A percentile compares a stretch with the other conserved stretches of the same genome.
Evolutionary conservation across 371 early-diverging fungal species (phyloP).

Genomic region (Circinella umbellata): DNA sequence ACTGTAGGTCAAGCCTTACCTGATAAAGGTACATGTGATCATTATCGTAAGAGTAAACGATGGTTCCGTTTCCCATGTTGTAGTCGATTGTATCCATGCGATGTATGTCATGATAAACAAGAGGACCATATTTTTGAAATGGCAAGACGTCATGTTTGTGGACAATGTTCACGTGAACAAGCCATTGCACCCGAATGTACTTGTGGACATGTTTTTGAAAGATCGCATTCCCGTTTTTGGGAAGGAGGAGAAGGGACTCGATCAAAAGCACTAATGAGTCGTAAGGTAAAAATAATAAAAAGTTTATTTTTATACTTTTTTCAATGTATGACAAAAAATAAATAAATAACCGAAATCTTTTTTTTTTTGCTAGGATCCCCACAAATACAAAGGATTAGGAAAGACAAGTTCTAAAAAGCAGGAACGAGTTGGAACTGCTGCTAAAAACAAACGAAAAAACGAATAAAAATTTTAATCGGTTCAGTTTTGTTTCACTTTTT

Average conservation of each 20-base stretch:
- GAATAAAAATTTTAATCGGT: constrained; percentile 4
- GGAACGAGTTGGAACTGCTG: constrained; percentile 58
- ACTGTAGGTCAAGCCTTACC: constrained; percentile 79
- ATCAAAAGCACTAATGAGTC: constrained; percentile 80
- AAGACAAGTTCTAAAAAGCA: constrained; percentile 63
- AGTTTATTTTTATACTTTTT: too few relatives aligned
- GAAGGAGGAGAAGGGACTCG: constrained; percentile 97
- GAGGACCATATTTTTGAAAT: constrained; percentile 71
- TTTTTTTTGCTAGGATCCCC: constrained; percentile 45
- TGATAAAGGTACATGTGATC: constrained; percentile 87
- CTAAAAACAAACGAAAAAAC: constrained; percentile 30
- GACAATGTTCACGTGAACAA: constrained; percentile 91
- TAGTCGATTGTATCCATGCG: constrained; percentile 84
- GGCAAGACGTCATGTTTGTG: constrained; percentile 93
- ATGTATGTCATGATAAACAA: constrained; percentile 88
- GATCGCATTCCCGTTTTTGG: constrained; percentile 79
- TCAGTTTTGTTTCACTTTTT: background rate
- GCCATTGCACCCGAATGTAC: constrained; percentile 42
- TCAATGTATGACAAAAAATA: background rate
- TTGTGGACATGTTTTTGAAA: constrained; percentile 77
- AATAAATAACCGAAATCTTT: too few relatives aligned
- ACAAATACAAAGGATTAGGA: constrained; percentile 48
- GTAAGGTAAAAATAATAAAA: constrained; percentile 66
- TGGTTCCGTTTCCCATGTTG: constrained; percentile 98
- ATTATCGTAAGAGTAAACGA: constrained; percentile 91